Conservation (phyloP, 1,284 basidiomycete genomes). For the Mrakiaceae sp. region DNA sequence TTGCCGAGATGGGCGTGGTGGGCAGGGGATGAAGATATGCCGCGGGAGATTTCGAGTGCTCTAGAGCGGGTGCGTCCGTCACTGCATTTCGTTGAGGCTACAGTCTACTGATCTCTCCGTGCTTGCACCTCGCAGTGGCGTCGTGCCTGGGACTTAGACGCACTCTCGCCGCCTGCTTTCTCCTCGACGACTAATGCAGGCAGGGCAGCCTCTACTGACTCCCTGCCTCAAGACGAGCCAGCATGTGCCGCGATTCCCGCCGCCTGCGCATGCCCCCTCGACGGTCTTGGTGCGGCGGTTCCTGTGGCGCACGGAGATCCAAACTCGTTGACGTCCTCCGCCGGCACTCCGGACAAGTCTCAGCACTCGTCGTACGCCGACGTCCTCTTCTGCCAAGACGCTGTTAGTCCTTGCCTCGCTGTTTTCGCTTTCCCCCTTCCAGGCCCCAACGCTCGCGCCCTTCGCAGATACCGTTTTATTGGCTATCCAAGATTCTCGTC, state of each 20-base stretch:
- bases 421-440: not conserved
- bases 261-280: no score
- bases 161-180: constrained; percentile 25
- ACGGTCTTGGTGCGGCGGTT: no score
- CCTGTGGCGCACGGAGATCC: no score
- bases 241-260: no score
- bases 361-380: constrained; percentile 10
- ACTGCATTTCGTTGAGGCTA: not conserved
- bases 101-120: not conserved
- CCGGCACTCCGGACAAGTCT: not conserved
- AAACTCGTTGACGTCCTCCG: not conserved
- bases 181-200: not conserved
- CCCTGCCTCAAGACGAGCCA: no score
- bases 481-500: constrained; percentile 35
- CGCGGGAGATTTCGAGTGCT: constrained; percentile 24
- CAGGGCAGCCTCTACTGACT: not conserved
- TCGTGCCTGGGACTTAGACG: constrained; percentile 38
- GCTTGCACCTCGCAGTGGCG: constrained; percentile 28
- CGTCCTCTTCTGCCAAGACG: constrained; percentile 12
- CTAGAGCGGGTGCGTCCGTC: constrained; percentile 27
- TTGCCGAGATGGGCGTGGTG: constrained; percentile 7
- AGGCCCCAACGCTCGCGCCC: not conserved
- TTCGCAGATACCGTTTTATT: constrained; percentile 37
- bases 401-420: constrained; percentile 2
- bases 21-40: constrained; percentile 21